Conservation (phyloP, 1,284 basidiomycete genomes). For the Ustilago tritici region DNA sequence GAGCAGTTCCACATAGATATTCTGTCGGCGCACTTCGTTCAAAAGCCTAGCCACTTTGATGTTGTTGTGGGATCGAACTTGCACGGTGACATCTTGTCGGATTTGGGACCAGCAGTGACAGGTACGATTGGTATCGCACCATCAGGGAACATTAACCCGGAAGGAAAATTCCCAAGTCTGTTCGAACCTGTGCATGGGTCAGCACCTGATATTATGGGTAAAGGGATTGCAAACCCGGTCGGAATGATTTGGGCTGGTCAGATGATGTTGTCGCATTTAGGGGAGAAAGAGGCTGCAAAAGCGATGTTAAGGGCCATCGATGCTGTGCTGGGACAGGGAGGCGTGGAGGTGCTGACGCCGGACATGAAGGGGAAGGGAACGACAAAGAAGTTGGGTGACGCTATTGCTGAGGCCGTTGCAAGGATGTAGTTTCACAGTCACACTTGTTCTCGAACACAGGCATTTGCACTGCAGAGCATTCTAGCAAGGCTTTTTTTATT, state of each 20-base stretch:
- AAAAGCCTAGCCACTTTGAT: constrained; percentile 73
- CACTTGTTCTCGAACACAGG: neutral
- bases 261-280: constrained; percentile 75
- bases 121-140: constrained; percentile 76
- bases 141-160: constrained; percentile 75
- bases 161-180: constrained; percentile 71
- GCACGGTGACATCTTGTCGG: constrained; percentile 75
- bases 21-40: constrained; percentile 73
- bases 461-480: neutral
- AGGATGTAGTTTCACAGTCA: constrained; percentile 3
- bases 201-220: constrained; percentile 44
- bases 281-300: constrained; percentile 73
- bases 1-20: constrained; percentile 71
- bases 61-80: constrained; percentile 75
- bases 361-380: constrained; percentile 51
- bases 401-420: constrained; percentile 39
- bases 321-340: constrained; percentile 58
- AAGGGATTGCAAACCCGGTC: constrained; percentile 69
- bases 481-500: too few species aligned
- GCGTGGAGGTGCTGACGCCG: constrained; percentile 29
- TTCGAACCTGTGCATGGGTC: constrained; percentile 71
- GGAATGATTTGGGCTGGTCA: constrained; percentile 75
- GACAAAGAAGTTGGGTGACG: constrained; percentile 42
- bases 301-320: constrained; percentile 74
- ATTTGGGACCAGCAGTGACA: constrained; percentile 74